Conservation (phyloP, 1,284 basidiomycete genomes). For the Sparassis latifolia region DNA sequence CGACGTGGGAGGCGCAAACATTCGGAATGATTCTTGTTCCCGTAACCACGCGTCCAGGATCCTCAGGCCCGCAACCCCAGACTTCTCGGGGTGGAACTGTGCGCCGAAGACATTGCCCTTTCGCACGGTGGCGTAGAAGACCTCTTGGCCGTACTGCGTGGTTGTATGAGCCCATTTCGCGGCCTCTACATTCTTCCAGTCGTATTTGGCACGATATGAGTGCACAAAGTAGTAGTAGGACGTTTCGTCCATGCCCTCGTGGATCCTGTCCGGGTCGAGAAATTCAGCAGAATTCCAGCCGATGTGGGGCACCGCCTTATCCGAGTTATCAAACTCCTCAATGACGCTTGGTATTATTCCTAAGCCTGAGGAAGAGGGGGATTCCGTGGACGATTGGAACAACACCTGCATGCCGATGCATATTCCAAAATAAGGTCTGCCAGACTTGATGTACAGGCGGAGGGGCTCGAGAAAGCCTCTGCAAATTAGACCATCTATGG, state of each 20-base stretch:
- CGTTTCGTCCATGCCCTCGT: slow-evolving; percentile 40
- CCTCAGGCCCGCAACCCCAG: slow-evolving; percentile 83
- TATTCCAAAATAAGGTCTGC: slow-evolving; percentile 95
- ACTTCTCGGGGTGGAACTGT: slow-evolving; percentile 99
- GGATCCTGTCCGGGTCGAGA: slow-evolving; percentile 37
- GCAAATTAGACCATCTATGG: slow-evolving; percentile 70
- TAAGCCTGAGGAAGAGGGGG: slow-evolving; percentile 52
- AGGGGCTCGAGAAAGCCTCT: slow-evolving; percentile 82
- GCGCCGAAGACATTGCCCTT: slow-evolving; percentile 88
- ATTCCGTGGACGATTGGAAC: slow-evolving; percentile 83
- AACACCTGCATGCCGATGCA: slow-evolving; percentile 98
- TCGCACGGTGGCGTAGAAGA: slow-evolving; percentile 86
- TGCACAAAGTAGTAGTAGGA: slow-evolving; percentile 95
- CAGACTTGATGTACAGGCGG: slow-evolving; percentile 79
- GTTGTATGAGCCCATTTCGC: slow-evolving; percentile 80
- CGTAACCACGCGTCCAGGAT: slow-evolving; percentile 84
- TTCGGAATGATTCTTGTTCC: slow-evolving; percentile 38
- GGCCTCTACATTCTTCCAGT: slow-evolving; percentile 46
- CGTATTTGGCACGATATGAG: slow-evolving; percentile 83
- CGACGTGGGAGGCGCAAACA: slow-evolving; percentile 23
- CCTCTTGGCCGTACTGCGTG: slow-evolving; percentile 90
- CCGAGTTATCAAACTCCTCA: slow-evolving; percentile 54
- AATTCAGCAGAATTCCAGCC: slow-evolving; percentile 86
- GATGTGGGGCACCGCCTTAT: slow-evolving; percentile 96
- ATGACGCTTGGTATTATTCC: slow-evolving; percentile 69